A percentile compares a stretch with the other conserved stretches of the same genome.
Conservation (phyloP, 164 flowering plant species). For the Liquidambar formosana region DNA sequence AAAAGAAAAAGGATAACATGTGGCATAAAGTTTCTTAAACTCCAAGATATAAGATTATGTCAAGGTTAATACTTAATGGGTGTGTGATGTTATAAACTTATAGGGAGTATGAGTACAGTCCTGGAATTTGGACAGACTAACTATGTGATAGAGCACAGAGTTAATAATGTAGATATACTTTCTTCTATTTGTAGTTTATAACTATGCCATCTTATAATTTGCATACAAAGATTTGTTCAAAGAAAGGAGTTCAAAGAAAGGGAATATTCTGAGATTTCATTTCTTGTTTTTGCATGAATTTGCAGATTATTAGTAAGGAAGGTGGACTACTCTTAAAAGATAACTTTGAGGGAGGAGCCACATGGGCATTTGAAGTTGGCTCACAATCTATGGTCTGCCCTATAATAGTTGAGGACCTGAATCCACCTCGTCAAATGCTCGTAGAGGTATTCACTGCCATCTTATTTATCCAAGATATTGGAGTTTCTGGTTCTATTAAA, state of each 20-base stretch:
- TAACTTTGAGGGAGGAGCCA: constrained; percentile 85
- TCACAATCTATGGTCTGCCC: constrained; percentile 88
- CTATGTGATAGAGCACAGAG: background rate
- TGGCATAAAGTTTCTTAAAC: background rate
- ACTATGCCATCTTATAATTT: too few relatives aligned
- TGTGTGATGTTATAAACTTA: background rate
- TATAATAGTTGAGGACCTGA: constrained; percentile 87
- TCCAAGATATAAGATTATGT: background rate
- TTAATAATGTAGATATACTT: background rate
- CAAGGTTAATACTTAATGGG: background rate
- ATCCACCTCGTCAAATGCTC: constrained; percentile 89
- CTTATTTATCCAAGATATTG: background rate
- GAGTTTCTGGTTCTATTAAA: background rate
- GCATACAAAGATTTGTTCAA: too few relatives aligned
- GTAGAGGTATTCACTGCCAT: constrained; percentile 67
- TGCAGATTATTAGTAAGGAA: constrained; percentile 66
- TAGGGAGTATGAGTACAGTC: background rate
- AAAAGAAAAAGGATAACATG: too few relatives aligned
- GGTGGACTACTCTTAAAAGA: constrained; percentile 66
- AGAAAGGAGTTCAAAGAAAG: background rate
- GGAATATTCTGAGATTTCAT: background rate
- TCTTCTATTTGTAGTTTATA: background rate
- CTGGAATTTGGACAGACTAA: background rate
- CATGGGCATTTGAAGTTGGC: constrained; percentile 97
- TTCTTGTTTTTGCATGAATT: constrained; percentile 3